Base-by-base conservation (phyloP, 2,329 filamentous ascomycete genomes). In the Capronia epimyces region DNA sequence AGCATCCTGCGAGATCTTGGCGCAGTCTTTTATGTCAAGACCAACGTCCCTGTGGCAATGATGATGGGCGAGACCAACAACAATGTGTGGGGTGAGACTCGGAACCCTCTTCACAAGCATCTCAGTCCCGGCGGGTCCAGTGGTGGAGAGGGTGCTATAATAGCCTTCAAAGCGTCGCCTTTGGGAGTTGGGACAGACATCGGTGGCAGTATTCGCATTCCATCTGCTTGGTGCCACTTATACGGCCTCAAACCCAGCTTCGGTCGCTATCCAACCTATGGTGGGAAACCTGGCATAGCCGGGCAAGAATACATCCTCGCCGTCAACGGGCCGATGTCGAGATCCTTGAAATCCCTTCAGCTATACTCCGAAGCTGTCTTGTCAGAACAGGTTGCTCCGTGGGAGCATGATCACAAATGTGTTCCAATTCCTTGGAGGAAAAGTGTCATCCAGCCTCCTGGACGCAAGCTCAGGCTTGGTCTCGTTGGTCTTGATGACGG, bases 21-120 rank as follows among this genome's bases (percentile, higher is more conserved):
- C 2, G 75, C 75, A 1, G 72, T 79, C 18, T 66, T 77, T 37
- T 76, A 77, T 55, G 69, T 71, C 55, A 79, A 79, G 62, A 78
- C 76, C 2, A 78, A 77, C 52, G 61, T 79, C 2, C 76, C 76
- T 0, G 71, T 75, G 0, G 68, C 67, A 0, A 69, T 71, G 67
- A 71, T 73, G 70, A 70, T 70, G 62, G 66, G 66, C 39, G 71
- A 72, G 49, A 70, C 69, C 2, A 66, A 66, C 24, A 72, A 68
- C 59, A 66, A 69, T 52, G 62, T 74, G 12, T 71, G 68, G 62
- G 71, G 70, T 13, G 67, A 71, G 39, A 70, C 67, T 0, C 64
- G 66, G 32, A 69, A 69, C 22, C 64, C 67, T 1, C 59, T 63
- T 4, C 66, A 69, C 46, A 66, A 65, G 16, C 60, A 59, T 2